Evolutionary conservation across 352 stramenopile genomes (phyloP).

Genomic region (Phytophthora litchii): DNA sequence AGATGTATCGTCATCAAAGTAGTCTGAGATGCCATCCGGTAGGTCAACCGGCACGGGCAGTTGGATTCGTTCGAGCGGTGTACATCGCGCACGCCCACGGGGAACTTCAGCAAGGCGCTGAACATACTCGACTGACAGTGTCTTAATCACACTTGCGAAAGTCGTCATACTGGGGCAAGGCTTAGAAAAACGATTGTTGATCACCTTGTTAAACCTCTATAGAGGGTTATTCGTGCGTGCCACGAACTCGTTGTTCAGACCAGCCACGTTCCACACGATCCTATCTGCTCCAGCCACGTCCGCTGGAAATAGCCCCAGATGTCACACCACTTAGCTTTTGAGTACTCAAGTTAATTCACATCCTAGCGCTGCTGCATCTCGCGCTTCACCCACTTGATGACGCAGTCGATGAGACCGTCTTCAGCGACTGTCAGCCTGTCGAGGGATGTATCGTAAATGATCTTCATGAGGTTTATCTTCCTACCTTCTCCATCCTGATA

Average conservation of each 20-base stretch:
- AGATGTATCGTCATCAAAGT: constrained; percentile 9
- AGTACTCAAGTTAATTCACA: constrained; percentile 9
- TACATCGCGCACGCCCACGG: neutral
- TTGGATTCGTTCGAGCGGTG: constrained; percentile 4
- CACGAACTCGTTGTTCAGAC: constrained; percentile 4
- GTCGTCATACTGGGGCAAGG: constrained; percentile 1
- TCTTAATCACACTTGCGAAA: constrained; percentile 6
- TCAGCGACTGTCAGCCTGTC: constrained; percentile 11
- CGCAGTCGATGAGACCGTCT: neutral
- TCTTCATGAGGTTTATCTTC: too few species aligned
- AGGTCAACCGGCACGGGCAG: constrained; percentile 3
- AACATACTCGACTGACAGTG: constrained; percentile 5
- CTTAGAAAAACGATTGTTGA: constrained; percentile 1
- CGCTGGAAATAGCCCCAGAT: constrained; percentile 7
- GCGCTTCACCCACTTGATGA: constrained; percentile 7
- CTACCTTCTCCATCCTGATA: too few species aligned
- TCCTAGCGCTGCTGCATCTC: neutral
- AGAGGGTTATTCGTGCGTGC: constrained; percentile 13
- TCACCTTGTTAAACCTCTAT: constrained; percentile 11
- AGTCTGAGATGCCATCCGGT: neutral
- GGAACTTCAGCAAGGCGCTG: constrained; percentile 2
- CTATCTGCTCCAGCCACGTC: constrained; percentile 6
- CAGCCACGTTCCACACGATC: constrained; percentile 5
- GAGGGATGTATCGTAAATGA: too few species aligned
- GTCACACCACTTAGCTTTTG: neutral